Conservation (phyloP, 371 early-diverging fungal species). For the Haplosporangium sp. region DNA sequence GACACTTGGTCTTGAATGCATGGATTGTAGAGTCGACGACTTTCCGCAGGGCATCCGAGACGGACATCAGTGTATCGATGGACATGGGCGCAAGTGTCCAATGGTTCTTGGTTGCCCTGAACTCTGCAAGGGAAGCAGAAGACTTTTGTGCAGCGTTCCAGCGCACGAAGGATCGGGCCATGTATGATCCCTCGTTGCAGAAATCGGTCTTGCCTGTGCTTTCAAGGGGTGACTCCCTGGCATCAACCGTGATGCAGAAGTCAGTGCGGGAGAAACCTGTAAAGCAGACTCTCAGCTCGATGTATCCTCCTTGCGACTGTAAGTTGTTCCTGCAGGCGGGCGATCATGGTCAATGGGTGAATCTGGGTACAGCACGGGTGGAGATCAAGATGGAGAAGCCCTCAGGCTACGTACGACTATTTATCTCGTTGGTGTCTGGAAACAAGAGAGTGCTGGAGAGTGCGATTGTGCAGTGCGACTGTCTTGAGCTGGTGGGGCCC, state of each 20-base stretch:
- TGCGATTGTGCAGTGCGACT: slow-evolving; percentile 49
- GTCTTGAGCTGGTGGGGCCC: slow-evolving; percentile 48
- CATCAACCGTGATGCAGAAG: slow-evolving; percentile 29
- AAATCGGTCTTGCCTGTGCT: slow-evolving; percentile 35
- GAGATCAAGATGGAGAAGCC: slow-evolving; percentile 55
- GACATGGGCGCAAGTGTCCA: slow-evolving; percentile 54
- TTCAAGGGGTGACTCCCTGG: slow-evolving; percentile 46
- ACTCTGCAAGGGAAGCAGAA: slow-evolving; percentile 42
- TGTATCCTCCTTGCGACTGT: slow-evolving; percentile 49
- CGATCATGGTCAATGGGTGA: slow-evolving; percentile 53
- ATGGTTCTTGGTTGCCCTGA: slow-evolving; percentile 50
- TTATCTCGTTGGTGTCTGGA: slow-evolving; percentile 25
- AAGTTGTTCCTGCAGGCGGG: slow-evolving; percentile 52
- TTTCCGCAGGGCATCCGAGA: slow-evolving; percentile 49
- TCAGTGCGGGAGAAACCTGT: slow-evolving; percentile 28
- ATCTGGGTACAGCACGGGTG: slow-evolving; percentile 31
- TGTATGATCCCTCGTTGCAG: slow-evolving; percentile 53
- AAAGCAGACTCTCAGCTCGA: slow-evolving; percentile 36
- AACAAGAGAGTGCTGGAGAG: slow-evolving; percentile 46
- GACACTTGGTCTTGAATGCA: slow-evolving; percentile 52
- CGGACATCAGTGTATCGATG: slow-evolving; percentile 51
- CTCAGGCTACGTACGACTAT: slow-evolving; percentile 49
- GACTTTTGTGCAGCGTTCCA: slow-evolving; percentile 52
- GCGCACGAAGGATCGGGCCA: slow-evolving; percentile 51
- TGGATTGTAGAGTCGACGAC: slow-evolving; percentile 55